Evolutionary conservation across 2,329 filamentous ascomycete species (phyloP).

Genomic region (Chaetomiaceae sp.): DNA sequence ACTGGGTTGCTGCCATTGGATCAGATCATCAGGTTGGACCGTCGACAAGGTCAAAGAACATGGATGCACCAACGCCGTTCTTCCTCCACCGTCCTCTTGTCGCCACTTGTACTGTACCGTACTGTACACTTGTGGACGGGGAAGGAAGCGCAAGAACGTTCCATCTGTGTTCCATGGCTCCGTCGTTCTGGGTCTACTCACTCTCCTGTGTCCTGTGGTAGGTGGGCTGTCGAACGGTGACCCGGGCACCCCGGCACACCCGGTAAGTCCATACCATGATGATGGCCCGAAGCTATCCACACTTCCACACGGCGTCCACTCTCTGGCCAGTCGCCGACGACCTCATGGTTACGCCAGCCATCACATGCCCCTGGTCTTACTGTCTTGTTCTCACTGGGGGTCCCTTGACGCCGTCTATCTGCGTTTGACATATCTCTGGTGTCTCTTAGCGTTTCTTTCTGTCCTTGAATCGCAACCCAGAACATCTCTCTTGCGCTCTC

Average conservation of each 20-base stretch:
- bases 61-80: not conserved
- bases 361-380: conserved; percentile 4
- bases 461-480: not conserved
- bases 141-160: conserved; percentile 9
- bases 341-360: conserved; percentile 1
- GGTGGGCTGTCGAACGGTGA: too few species aligned
- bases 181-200: not conserved
- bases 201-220: too few species aligned
- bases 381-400: not conserved
- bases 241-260: not conserved
- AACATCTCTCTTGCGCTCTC: not conserved
- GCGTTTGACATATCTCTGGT: not conserved
- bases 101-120: not conserved
- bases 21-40: not conserved
- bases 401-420: not conserved
- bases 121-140: not conserved
- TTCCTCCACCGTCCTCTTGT: not conserved
- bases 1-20: too few species aligned
- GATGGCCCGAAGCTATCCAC: conserved; percentile 14
- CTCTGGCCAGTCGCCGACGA: conserved; percentile 1
- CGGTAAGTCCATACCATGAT: not conserved
- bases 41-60: not conserved
- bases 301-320: too few species aligned
- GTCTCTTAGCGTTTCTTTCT: not conserved
- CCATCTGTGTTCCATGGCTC: conserved; percentile 10